These are phyloP conservation scores for Metroxylon sagu DNA, from an alignment of 176 grass and related monocot genomes.

Conservation along the genomic window DNA sequence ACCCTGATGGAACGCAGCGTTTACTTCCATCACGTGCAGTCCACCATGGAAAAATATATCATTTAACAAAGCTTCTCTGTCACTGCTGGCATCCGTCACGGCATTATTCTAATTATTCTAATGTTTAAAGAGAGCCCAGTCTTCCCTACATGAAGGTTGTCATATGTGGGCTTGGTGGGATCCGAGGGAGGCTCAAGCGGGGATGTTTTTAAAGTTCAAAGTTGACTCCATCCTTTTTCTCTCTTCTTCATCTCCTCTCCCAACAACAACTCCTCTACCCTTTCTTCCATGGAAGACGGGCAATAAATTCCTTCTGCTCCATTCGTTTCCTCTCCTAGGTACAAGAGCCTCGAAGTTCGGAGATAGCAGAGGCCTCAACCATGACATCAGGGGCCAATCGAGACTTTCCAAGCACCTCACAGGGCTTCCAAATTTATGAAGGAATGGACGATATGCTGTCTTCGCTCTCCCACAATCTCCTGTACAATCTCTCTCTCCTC, in stretches of 20 bases:
- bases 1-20: not conserved
- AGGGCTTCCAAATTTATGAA: not conserved
- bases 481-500: conserved; percentile 3
- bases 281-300: too few relatives aligned
- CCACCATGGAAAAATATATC: not conserved
- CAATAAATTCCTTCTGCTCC: too few relatives aligned
- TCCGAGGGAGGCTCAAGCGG: conserved; percentile 25
- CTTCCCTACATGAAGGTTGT: not conserved
- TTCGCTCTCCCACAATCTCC: not conserved
- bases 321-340: not conserved
- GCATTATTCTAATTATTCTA: not conserved
- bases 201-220: conserved; percentile 6
- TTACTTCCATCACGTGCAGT: not conserved
- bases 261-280: too few relatives aligned
- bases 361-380: too few relatives aligned
- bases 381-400: not conserved
- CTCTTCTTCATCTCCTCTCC: conserved; percentile 3
- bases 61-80: not conserved
- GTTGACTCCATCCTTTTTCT: conserved; percentile 13
- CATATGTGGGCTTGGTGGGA: conserved; percentile 10
- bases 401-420: not conserved
- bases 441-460: conserved; percentile 15
- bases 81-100: not conserved
- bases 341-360: too few relatives aligned
- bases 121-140: too few relatives aligned